Percentiles rank a stretch among this genome's conserved stretches.
Conservation (phyloP, 2,329 filamentous ascomycete species). For the Cucurbitaria berberidis region DNA sequence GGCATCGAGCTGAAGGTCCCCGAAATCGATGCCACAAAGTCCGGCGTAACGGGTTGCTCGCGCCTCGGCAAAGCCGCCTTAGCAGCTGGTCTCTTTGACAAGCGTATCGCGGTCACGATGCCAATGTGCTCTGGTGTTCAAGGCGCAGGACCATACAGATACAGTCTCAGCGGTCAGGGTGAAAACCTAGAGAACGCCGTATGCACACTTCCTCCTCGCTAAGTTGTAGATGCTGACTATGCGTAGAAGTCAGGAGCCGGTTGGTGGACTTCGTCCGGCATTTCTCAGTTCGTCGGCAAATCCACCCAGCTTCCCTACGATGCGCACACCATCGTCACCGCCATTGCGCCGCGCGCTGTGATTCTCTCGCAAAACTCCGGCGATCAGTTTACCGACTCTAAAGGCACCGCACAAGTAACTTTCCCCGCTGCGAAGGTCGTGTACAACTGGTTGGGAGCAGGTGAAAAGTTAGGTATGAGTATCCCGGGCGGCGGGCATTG, state of each 20-base stretch:
- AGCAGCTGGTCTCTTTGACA: conserved; percentile 45
- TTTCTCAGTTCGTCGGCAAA: conserved; percentile 44
- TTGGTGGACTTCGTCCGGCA: conserved; percentile 45
- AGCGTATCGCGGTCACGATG: conserved; percentile 47
- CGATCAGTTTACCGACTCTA: conserved; percentile 57
- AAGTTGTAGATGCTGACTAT: not conserved
- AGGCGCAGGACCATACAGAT: conserved; percentile 46
- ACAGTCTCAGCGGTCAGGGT: conserved; percentile 53
- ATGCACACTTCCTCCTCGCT: not conserved
- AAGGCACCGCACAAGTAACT: conserved; percentile 52
- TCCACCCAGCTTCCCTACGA: conserved; percentile 42
- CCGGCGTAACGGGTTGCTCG: conserved; percentile 47
- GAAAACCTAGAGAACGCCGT: conserved; percentile 52
- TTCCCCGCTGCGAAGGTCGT: conserved; percentile 45
- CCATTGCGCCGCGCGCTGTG: conserved; percentile 43
- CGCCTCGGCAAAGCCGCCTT: conserved; percentile 46
- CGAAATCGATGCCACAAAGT: conserved; percentile 43
- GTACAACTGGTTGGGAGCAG: conserved; percentile 42
- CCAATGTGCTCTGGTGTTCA: conserved; percentile 46
- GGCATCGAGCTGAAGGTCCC: conserved; percentile 46
- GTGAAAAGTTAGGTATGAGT: conserved; percentile 52
- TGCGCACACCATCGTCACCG: conserved; percentile 46
- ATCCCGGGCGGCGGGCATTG: conserved; percentile 58
- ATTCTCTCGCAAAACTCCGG: conserved; percentile 45
- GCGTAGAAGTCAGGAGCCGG: conserved; percentile 40